Evolutionary conservation across 2,329 filamentous ascomycete genomes (phyloP).

Genomic region (Blastomyces parvus): DNA sequence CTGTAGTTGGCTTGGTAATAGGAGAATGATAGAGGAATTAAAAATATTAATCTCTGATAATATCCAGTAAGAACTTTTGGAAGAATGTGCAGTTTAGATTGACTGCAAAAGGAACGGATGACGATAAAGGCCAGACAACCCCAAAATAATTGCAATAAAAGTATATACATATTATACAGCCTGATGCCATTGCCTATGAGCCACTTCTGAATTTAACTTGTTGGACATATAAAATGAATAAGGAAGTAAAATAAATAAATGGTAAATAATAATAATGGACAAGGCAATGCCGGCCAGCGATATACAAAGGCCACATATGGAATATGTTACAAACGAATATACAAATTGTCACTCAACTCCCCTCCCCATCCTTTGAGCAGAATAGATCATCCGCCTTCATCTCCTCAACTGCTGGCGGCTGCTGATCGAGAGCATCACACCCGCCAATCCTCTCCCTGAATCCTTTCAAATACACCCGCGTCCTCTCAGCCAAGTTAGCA

Average conservation of each 20-base stretch:
- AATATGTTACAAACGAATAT: not conserved
- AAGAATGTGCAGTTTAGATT: not conserved
- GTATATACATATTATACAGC: too few species aligned
- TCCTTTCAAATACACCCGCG: conserved; percentile 44
- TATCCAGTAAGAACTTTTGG: not conserved
- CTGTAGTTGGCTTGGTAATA: not conserved
- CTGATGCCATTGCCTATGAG: not conserved
- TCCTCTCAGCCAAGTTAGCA: conserved; percentile 30
- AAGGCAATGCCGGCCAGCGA: too few species aligned
- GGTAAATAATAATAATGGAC: too few species aligned
- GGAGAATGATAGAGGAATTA: not conserved
- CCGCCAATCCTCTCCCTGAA: conserved; percentile 61
- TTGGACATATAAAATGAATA: too few species aligned
- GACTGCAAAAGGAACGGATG: not conserved
- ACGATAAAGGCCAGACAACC: not conserved
- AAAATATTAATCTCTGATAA: not conserved
- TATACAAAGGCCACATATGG: not conserved
- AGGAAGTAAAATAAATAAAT: too few species aligned
- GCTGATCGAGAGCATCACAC: conserved; percentile 42
- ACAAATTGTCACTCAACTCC: conserved; percentile 1
- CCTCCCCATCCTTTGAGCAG: conserved; percentile 40
- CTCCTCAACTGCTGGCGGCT: conserved; percentile 21
- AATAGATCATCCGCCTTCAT: conserved; percentile 53
- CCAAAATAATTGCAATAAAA: not conserved
- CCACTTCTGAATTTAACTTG: too few species aligned